These are phyloP conservation scores for Chionographis japonica DNA, from an alignment of 106 monocot species.

Conservation along the genomic window DNA sequence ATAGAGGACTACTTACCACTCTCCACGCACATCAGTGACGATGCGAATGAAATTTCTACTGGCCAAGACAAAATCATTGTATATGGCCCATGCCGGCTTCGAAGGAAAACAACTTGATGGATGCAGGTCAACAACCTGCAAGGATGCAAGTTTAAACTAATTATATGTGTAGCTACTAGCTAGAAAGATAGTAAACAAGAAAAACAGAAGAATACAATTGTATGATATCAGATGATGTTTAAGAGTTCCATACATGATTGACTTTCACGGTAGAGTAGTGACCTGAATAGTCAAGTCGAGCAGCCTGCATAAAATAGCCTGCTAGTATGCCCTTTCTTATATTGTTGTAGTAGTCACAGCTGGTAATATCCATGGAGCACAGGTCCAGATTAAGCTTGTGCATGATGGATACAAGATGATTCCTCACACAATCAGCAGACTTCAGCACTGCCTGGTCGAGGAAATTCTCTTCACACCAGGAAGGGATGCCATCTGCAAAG, in stretches of 20 bases:
- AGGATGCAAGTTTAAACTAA: neutral
- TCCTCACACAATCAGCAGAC: conserved; percentile 38
- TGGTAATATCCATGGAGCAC: conserved; percentile 31
- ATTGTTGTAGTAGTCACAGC: conserved; percentile 25
- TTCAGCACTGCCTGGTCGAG: conserved; percentile 31
- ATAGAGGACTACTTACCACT: conserved; percentile 23
- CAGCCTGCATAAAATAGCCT: conserved; percentile 49
- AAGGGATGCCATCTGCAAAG: conserved; percentile 26
- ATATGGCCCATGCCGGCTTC: conserved; percentile 37
- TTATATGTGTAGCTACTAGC: neutral
- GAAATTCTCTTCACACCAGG: conserved; percentile 46
- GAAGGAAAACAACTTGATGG: conserved; percentile 30
- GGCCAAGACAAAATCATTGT: conserved; percentile 43
- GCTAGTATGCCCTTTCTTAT: conserved; percentile 34
- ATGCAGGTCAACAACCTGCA: conserved; percentile 36
- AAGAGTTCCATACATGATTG: conserved; percentile 20
- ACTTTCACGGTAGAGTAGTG: conserved; percentile 30
- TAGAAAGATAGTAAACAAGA: too few species aligned
- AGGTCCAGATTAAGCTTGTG: conserved; percentile 27
- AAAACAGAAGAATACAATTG: too few species aligned
- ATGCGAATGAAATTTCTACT: conserved; percentile 41
- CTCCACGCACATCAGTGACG: conserved; percentile 37
- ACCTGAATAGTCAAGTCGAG: conserved; percentile 30
- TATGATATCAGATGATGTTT: neutral
- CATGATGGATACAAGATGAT: conserved; percentile 32